phyloP scores from a whole-genome alignment of 129 eudicot genomes.

The Artemisia argyi region DNA sequence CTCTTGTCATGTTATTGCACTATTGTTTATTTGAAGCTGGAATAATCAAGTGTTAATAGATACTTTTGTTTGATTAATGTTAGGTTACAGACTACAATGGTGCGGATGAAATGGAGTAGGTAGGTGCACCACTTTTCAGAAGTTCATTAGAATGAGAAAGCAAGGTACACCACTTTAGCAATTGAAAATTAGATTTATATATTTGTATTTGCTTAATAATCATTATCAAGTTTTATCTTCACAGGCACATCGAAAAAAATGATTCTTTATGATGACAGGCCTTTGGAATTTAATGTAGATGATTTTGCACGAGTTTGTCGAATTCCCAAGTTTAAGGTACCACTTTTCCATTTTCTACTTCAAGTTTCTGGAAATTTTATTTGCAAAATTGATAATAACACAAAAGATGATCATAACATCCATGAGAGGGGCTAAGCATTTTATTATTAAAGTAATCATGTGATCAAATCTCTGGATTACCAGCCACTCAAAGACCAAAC shows the following conservation, averaged over 20 bases:
- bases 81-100: constrained; percentile 55
- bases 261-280: constrained; percentile 55
- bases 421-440: too few relatives aligned
- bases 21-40: neutral
- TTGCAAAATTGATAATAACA: too few relatives aligned
- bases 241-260: constrained; percentile 23
- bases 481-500: too few relatives aligned
- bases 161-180: constrained; percentile 33
- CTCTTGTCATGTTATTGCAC: neutral
- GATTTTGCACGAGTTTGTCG: constrained; percentile 57
- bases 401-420: too few relatives aligned
- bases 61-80: neutral
- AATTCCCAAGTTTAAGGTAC: constrained; percentile 56
- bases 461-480: too few relatives aligned
- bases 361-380: too few relatives aligned
- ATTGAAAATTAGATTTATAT: neutral
- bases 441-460: too few relatives aligned
- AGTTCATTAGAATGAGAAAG: constrained; percentile 51
- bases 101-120: constrained; percentile 58
- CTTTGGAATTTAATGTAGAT: constrained; percentile 50
- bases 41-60: neutral
- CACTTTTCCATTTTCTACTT: neutral
- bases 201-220: neutral
- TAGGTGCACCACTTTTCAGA: constrained; percentile 48
- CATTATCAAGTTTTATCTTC: constrained; percentile 6